A percentile compares a stretch with the other conserved stretches of the same genome.
Evolutionary conservation across 768 basidiomycete species (phyloP).

Genomic region (Leccinum barrowsii): DNA sequence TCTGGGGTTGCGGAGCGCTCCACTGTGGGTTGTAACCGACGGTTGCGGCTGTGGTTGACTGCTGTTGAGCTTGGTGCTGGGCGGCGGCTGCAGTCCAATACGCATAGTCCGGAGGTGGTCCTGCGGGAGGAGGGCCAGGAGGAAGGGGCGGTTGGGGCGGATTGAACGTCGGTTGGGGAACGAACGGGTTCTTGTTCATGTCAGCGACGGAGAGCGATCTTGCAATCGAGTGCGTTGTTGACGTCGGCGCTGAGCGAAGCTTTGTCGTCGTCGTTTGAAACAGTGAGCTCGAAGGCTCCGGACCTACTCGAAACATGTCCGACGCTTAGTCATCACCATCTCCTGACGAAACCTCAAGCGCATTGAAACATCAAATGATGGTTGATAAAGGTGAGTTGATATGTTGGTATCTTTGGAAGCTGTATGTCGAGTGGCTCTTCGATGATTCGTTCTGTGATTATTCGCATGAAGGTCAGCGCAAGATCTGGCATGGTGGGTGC

Average conservation of each 20-base stretch:
- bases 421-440: not conserved
- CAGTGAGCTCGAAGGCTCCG: constrained; percentile 16
- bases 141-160: constrained; percentile 75
- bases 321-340: constrained; percentile 24
- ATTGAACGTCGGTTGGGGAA: constrained; percentile 63
- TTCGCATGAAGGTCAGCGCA: not conserved
- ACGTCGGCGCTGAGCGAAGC: constrained; percentile 9
- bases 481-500: not conserved
- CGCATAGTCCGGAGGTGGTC: constrained; percentile 71
- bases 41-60: constrained; percentile 35
- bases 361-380: not conserved
- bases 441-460: not conserved
- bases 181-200: constrained; percentile 87
- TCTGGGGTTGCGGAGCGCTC: constrained; percentile 58
- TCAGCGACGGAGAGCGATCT: constrained; percentile 7
- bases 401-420: not conserved
- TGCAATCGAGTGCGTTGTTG: constrained; percentile 6
- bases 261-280: constrained; percentile 24
- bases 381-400: not conserved
- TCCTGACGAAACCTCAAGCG: too few relatives aligned
- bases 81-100: constrained; percentile 70
- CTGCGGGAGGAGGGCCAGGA: constrained; percentile 74
- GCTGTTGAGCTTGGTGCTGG: constrained; percentile 38
- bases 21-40: constrained; percentile 64
- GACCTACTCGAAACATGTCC: constrained; percentile 15